A percentile compares a stretch with the other conserved stretches of the same genome.
Evolutionary conservation across 2,329 filamentous ascomycete species (phyloP).

Genomic region (Neonectria sp.): DNA sequence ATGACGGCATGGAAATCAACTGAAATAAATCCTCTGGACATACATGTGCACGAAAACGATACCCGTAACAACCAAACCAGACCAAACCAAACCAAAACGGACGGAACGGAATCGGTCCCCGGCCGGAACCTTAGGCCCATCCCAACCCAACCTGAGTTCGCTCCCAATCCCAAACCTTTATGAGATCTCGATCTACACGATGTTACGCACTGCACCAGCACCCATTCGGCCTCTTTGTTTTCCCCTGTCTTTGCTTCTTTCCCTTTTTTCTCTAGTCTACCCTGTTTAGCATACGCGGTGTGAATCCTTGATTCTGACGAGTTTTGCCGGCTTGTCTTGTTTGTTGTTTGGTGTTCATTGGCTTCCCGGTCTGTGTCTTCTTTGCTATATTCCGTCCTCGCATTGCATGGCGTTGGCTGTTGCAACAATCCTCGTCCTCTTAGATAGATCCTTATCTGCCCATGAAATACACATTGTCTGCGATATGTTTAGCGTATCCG

Average conservation of each 20-base stretch:
- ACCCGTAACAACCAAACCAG: slow-evolving; percentile 3
- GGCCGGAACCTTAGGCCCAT: not conserved
- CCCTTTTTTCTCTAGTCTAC: not conserved
- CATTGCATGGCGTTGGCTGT: slow-evolving; percentile 40
- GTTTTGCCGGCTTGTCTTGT: not conserved
- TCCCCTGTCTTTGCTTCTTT: slow-evolving; percentile 10
- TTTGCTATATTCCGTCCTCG: slow-evolving; percentile 1
- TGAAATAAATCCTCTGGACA: slow-evolving; percentile 40
- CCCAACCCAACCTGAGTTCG: slow-evolving; percentile 3
- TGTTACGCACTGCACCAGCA: slow-evolving; percentile 17
- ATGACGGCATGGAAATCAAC: slow-evolving; percentile 74
- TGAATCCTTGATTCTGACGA: not conserved
- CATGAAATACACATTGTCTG: slow-evolving; percentile 14
- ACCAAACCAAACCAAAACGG: not conserved
- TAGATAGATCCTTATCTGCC: slow-evolving; percentile 13
- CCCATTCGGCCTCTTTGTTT: slow-evolving; percentile 12
- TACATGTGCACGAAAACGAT: slow-evolving; percentile 13
- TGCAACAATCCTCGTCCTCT: slow-evolving; percentile 4
- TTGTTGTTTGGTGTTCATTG: not conserved
- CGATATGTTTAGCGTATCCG: not conserved
- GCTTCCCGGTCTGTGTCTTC: not conserved
- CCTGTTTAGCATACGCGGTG: not conserved
- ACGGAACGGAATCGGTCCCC: not conserved
- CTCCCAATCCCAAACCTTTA: slow-evolving; percentile 10
- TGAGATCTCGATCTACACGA: slow-evolving; percentile 28